Evolutionary conservation across 352 stramenopile species (phyloP).

Genomic region (Phytophthora agathidicida): DNA sequence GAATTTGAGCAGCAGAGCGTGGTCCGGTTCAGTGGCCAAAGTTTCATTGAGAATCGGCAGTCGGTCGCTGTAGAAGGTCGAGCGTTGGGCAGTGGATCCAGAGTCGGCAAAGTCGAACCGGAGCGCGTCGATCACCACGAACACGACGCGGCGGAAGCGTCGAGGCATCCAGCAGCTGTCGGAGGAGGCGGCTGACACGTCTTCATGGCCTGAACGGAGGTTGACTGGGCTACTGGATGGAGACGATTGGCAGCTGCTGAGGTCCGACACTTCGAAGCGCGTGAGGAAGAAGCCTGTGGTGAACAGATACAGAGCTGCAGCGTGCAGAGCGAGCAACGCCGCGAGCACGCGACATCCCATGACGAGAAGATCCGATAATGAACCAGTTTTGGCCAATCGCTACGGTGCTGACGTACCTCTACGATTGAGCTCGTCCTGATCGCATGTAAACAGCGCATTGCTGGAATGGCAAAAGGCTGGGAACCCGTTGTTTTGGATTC

Average conservation of each 20-base stretch:
- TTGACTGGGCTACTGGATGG: constrained; percentile 21
- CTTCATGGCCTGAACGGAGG: constrained; percentile 13
- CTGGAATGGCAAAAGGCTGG: too few species aligned
- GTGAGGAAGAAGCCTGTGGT: constrained; percentile 91
- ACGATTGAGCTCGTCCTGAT: too few species aligned
- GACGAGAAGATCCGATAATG: constrained; percentile 6
- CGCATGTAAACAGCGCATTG: too few species aligned
- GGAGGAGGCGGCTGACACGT: not conserved
- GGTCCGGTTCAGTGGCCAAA: constrained; percentile 47
- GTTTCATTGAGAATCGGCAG: constrained; percentile 82
- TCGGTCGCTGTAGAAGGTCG: constrained; percentile 83
- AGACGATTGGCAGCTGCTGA: constrained; percentile 57
- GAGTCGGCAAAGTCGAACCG: constrained; percentile 95
- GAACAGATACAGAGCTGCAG: constrained; percentile 77
- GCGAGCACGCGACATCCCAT: constrained; percentile 31
- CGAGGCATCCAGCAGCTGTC: constrained; percentile 73
- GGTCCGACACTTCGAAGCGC: constrained; percentile 80
- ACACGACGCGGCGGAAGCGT: constrained; percentile 86
- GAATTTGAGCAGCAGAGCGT: constrained; percentile 93
- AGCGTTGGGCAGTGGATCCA: constrained; percentile 1
- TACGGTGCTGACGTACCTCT: constrained; percentile 6
- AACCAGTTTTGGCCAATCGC: constrained; percentile 19
- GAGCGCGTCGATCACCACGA: constrained; percentile 97
- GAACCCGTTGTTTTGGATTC: too few species aligned
- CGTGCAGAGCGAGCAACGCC: constrained; percentile 55